Base-by-base conservation (phyloP, 192 early-diverging fungal genomes). In the Podila horticola region DNA sequence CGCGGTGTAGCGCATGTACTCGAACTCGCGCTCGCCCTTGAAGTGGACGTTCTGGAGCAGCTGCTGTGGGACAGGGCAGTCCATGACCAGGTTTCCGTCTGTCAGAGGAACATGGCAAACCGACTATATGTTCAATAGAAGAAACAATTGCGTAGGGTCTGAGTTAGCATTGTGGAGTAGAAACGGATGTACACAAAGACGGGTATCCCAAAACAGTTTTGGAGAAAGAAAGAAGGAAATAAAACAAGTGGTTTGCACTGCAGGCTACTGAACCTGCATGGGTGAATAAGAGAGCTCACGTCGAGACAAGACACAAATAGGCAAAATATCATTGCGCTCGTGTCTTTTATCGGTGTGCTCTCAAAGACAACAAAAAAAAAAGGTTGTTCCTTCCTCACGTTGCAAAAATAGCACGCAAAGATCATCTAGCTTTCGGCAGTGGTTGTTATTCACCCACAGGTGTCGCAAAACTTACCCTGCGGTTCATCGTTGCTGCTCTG, bases 1-100 rank as follows among this genome's bases (percentile, higher is more conserved):
- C 36, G 93, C 91, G 20, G 93, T 95, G 74, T 95, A 94, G 69
- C 91, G 86, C 86, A 93, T 88, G 66, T 91, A 87, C 31, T 90
- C 93, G 59, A 94, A 94, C 73, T 94, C 93, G 29, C 84, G 85
- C 20, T 84, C 87, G 45, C 87, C 79, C 28, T 68, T 87, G 52
- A 85, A 84, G 36, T 82, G 85, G 8, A 86, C 84, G 66, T 88
- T 84, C 13, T 88, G 79, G 24, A 92, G 82, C 22, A 92, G 82
- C 33, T 88, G 84, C 24, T 66, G 69, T 8, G 92, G 92, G 15
- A 92, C 91, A 11, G 89, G 89, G 64, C 89, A 88, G 75, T 94
- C 92, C 60, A 94, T 81, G 31, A 94, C 89, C 52, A 94, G 67
- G 72, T 94, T 92, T 41, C 92, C 92, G 2, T 89, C 83, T 28